Conservation (phyloP, 1,139 yeast species). For the Candida sp. region DNA sequence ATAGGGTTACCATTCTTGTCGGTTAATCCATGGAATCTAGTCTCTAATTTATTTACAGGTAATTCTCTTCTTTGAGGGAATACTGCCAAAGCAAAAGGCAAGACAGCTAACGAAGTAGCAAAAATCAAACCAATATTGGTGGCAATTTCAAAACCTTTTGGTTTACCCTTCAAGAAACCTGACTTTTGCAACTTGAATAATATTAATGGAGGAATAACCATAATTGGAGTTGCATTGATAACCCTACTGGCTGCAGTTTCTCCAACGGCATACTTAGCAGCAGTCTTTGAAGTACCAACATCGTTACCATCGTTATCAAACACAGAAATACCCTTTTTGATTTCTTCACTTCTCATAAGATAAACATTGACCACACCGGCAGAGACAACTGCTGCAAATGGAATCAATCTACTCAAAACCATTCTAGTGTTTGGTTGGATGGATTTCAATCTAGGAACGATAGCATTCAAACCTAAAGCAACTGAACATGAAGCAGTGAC, state of each 20-base stretch:
- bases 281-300: conserved; percentile 78
- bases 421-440: conserved; percentile 66
- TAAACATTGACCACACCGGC: conserved; percentile 95
- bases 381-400: conserved; percentile 96
- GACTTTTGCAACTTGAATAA: conserved; percentile 74
- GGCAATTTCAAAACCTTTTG: conserved; percentile 58
- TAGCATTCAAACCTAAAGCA: conserved; percentile 85
- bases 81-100: conserved; percentile 93
- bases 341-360: conserved; percentile 93
- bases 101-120: conserved; percentile 76
- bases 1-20: conserved; percentile 63
- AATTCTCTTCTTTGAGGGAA: conserved; percentile 86
- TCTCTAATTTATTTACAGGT: conserved; percentile 58
- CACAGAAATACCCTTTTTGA: conserved; percentile 78
- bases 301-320: conserved; percentile 63
- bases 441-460: conserved; percentile 77
- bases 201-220: conserved; percentile 91
- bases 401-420: conserved; percentile 81
- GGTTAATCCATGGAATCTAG: conserved; percentile 55
- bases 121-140: conserved; percentile 84
- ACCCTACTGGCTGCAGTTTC: conserved; percentile 96
- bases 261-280: conserved; percentile 91
- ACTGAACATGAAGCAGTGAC: conserved; percentile 95
- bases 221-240: conserved; percentile 93
- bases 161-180: conserved; percentile 58